Conservation (phyloP, 169 alveolate species). For the Babesia ovata region DNA sequence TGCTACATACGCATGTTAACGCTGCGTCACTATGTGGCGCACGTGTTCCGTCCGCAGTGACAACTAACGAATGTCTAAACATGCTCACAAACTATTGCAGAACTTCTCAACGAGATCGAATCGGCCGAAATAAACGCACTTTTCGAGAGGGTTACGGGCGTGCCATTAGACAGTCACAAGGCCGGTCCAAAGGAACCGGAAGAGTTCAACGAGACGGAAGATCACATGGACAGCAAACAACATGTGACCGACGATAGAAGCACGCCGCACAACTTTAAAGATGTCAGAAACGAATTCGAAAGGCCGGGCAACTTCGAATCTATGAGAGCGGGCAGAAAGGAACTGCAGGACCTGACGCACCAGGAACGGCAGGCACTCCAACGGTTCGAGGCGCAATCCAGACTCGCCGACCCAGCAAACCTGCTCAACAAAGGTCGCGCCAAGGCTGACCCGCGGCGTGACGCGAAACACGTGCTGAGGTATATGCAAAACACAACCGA, state of each 20-base stretch:
- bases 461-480: constrained; percentile 69
- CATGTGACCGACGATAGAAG: neutral
- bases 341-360: constrained; percentile 75
- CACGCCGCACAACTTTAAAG: constrained; percentile 45
- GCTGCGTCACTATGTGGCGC: neutral
- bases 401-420: constrained; percentile 67
- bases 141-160: constrained; percentile 21
- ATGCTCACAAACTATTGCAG: neutral
- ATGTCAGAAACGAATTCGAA: constrained; percentile 4
- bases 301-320: constrained; percentile 45
- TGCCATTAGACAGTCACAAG: neutral
- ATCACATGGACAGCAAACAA: neutral
- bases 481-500: constrained; percentile 17
- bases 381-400: constrained; percentile 63
- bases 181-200: neutral
- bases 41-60: neutral
- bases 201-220: neutral
- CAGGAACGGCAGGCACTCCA: constrained; percentile 72
- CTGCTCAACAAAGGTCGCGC: constrained; percentile 65
- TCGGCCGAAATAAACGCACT: constrained; percentile 18
- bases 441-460: constrained; percentile 71
- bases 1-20: neutral
- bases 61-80: neutral
- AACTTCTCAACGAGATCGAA: constrained; percentile 28
- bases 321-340: constrained; percentile 18